phyloP scores from a whole-genome alignment of 805 yeast genomes.

The Ogataea saltuana region DNA sequence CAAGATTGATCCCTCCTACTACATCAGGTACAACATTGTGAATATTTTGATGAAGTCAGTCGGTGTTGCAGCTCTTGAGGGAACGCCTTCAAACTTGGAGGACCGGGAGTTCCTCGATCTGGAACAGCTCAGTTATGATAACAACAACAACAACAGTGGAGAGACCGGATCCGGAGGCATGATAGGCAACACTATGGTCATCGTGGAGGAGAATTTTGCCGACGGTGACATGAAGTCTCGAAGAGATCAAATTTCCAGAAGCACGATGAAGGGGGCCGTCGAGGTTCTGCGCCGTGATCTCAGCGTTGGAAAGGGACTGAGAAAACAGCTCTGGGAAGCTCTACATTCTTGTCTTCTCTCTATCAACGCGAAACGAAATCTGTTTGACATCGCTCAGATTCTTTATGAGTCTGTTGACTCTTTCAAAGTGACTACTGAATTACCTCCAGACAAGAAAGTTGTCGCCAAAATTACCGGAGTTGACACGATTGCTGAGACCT shows the following conservation, averaged over 20 bases:
- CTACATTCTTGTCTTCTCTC: constrained; percentile 63
- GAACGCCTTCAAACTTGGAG: constrained; percentile 57
- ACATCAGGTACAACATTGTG: constrained; percentile 52
- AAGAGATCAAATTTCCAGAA: constrained; percentile 65
- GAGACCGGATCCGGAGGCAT: constrained; percentile 2
- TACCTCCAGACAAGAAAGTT: constrained; percentile 70
- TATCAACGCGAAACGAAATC: constrained; percentile 55
- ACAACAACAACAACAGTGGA: constrained; percentile 6
- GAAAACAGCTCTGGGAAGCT: constrained; percentile 64
- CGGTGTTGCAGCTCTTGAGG: constrained; percentile 66
- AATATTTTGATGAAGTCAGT: constrained; percentile 50
- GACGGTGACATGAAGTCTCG: constrained; percentile 48
- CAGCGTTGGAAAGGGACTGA: constrained; percentile 56
- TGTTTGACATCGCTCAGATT: constrained; percentile 67
- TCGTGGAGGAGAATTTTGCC: constrained; percentile 55
- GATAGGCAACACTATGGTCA: constrained; percentile 42
- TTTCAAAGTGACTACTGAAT: constrained; percentile 58
- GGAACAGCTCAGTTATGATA: constrained; percentile 11
- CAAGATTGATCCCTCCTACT: constrained; percentile 55
- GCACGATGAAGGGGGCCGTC: constrained; percentile 63
- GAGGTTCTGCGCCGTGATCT: constrained; percentile 63
- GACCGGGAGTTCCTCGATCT: constrained; percentile 56
- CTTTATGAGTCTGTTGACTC: constrained; percentile 63
- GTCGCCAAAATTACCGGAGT: constrained; percentile 49
- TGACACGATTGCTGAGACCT: constrained; percentile 37